Evolutionary conservation across 345 rosid genomes (phyloP).

Genomic region (Reutealis trisperma): DNA sequence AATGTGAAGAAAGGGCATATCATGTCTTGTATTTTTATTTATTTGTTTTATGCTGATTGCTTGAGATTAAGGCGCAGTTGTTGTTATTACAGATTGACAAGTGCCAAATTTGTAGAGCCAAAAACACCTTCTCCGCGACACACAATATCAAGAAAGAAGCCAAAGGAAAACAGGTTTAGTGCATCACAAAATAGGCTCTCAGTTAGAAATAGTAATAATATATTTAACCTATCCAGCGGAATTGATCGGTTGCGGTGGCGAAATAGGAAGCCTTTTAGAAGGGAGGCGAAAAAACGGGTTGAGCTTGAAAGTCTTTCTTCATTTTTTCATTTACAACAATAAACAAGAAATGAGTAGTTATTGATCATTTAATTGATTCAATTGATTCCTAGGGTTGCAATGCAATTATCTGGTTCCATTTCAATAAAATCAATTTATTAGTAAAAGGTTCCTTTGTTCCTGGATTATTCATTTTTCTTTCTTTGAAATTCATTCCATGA

Average conservation of each 20-base stretch:
- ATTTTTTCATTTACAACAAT: constrained; percentile 41
- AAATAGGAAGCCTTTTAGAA: constrained; percentile 66
- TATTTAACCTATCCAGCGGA: constrained; percentile 22
- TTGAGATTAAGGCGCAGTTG: not conserved
- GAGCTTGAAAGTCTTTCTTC: constrained; percentile 53
- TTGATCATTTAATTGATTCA: constrained; percentile 48
- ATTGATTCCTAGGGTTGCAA: constrained; percentile 38
- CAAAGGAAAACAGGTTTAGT: constrained; percentile 15
- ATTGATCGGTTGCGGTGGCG: constrained; percentile 60
- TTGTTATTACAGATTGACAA: constrained; percentile 37
- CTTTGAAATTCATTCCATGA: not conserved
- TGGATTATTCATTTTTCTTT: not conserved
- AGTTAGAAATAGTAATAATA: constrained; percentile 8
- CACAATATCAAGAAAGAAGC: constrained; percentile 25
- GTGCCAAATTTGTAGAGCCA: constrained; percentile 47
- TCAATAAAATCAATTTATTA: constrained; percentile 5
- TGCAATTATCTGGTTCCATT: not conserved
- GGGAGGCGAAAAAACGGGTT: constrained; percentile 51
- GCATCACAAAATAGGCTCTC: constrained; percentile 14
- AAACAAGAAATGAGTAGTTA: constrained; percentile 4
- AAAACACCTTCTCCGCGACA: constrained; percentile 55
- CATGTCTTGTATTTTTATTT: not conserved
- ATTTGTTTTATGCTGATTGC: constrained; percentile 10
- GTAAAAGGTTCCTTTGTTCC: too few species aligned
- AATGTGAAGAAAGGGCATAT: not conserved